Conservation (phyloP, 169 alveolate genomes). For the Eimeria sp. region DNA sequence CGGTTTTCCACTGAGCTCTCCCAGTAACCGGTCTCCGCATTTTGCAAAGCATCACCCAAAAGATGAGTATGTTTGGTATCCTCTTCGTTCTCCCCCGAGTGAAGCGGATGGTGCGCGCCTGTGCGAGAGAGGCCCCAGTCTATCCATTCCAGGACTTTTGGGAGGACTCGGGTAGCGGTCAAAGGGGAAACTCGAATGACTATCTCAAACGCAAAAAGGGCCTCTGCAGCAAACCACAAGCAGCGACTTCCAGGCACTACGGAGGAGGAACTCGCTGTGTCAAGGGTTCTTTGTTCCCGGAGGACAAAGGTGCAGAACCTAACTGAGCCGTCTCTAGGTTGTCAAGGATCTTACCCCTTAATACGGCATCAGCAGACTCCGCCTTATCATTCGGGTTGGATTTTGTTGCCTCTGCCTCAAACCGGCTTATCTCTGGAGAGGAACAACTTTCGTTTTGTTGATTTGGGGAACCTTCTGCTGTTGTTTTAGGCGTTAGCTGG, state of each 20-base stretch:
- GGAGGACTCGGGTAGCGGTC: conserved; percentile 37
- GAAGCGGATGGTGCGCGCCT: not conserved
- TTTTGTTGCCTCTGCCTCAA: not conserved
- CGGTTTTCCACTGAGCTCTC: not conserved
- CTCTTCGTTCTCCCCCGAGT: not conserved
- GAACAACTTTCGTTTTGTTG: not conserved
- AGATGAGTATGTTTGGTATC: not conserved
- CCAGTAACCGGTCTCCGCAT: not conserved
- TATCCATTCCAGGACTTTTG: conserved; percentile 38
- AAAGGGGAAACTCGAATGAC: conserved; percentile 28
- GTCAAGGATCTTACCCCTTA: conserved; percentile 12
- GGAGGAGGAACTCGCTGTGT: not conserved
- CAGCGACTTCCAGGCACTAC: not conserved
- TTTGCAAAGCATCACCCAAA: not conserved
- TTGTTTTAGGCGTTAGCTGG: not conserved
- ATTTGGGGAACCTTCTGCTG: not conserved
- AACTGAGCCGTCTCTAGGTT: not conserved
- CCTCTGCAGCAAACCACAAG: conserved; percentile 31
- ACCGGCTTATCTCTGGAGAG: not conserved
- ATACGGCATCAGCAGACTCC: conserved; percentile 27
- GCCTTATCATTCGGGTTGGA: not conserved
- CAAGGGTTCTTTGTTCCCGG: not conserved
- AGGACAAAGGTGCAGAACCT: not conserved
- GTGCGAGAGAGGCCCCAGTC: conserved; percentile 15
- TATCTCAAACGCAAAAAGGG: conserved; percentile 44